Percentiles rank a stretch among this genome's conserved stretches.
These are phyloP conservation scores for Tetradesmus lagerheimii DNA, from an alignment of 139 green algal species.

Conservation along the genomic window DNA sequence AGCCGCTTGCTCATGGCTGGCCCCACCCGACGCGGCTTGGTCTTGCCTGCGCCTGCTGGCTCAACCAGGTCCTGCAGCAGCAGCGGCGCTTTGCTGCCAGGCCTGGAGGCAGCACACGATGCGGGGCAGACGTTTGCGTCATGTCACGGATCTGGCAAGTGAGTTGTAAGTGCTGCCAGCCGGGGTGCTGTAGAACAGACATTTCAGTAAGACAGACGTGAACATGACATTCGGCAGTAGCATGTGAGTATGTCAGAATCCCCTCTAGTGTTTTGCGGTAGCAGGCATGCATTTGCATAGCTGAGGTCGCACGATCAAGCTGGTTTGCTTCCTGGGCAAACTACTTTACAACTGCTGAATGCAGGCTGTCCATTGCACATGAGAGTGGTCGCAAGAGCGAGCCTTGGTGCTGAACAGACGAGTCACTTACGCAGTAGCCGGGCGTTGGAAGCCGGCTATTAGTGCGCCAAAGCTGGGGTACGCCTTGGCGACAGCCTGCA, in stretches of 20 bases:
- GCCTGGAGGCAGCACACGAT: not conserved
- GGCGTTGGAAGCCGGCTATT: slow-evolving; percentile 28
- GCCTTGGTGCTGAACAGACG: not conserved
- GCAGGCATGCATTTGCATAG: too few relatives aligned
- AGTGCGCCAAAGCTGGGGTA: slow-evolving; percentile 39
- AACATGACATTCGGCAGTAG: too few relatives aligned
- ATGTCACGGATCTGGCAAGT: not conserved
- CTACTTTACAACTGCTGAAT: too few relatives aligned
- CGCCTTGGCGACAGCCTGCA: slow-evolving; percentile 36
- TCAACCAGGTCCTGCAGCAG: slow-evolving; percentile 28
- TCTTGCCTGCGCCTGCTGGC: slow-evolving; percentile 7
- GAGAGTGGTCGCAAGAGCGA: not conserved
- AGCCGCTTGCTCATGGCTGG: slow-evolving; percentile 40
- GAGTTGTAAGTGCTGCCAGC: not conserved
- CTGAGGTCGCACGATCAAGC: too few relatives aligned
- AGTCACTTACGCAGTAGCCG: not conserved
- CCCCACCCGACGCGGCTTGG: slow-evolving; percentile 31
- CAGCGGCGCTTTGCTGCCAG: not conserved
- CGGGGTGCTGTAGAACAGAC: too few relatives aligned
- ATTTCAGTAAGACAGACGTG: too few relatives aligned
- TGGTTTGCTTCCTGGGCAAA: too few relatives aligned
- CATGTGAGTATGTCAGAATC: too few relatives aligned
- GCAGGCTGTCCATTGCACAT: too few relatives aligned
- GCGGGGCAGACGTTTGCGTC: not conserved
- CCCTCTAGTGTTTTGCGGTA: too few relatives aligned